phyloP scores from a whole-genome alignment of 495 filamentous ascomycete genomes.

The Ramalina peruviana region DNA sequence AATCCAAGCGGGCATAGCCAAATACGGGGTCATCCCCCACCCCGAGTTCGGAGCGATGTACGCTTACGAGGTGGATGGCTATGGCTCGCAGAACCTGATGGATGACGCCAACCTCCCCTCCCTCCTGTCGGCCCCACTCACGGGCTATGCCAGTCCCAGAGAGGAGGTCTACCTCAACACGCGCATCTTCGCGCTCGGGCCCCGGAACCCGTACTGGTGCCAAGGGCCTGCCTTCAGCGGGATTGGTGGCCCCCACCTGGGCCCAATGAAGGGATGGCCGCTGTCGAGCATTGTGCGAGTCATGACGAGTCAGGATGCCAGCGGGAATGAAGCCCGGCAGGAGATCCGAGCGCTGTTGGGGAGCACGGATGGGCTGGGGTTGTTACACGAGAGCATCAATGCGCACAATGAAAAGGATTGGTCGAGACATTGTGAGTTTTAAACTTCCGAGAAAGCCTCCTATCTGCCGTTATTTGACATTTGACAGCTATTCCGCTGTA shows the following conservation, averaged over 20 bases:
- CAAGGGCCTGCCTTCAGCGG: constrained; percentile 36
- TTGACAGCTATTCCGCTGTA: background rate
- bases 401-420: constrained; percentile 34
- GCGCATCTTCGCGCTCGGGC: constrained; percentile 31
- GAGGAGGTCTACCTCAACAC: constrained; percentile 39
- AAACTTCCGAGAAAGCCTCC: background rate
- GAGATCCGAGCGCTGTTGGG: constrained; percentile 33
- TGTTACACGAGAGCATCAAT: constrained; percentile 50
- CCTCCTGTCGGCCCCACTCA: constrained; percentile 38
- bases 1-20: constrained; percentile 39
- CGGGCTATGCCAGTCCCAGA: constrained; percentile 29
- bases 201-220: constrained; percentile 44
- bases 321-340: constrained; percentile 29
- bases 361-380: constrained; percentile 40
- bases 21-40: constrained; percentile 34
- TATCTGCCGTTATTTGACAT: background rate
- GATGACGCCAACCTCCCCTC: constrained; percentile 51
- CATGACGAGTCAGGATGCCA: constrained; percentile 38
- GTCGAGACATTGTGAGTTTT: constrained; percentile 44
- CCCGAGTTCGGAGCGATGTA: constrained; percentile 33
- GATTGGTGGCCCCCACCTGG: constrained; percentile 42
- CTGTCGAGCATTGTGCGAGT: constrained; percentile 44
- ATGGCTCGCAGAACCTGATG: constrained; percentile 38
- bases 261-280: constrained; percentile 44
- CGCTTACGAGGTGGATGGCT: constrained; percentile 50